Evolutionary conservation across 129 eudicot genomes (phyloP), one percentile per base, ranked within the genome.

Genomic region (Saussurea involucrata): DNA sequence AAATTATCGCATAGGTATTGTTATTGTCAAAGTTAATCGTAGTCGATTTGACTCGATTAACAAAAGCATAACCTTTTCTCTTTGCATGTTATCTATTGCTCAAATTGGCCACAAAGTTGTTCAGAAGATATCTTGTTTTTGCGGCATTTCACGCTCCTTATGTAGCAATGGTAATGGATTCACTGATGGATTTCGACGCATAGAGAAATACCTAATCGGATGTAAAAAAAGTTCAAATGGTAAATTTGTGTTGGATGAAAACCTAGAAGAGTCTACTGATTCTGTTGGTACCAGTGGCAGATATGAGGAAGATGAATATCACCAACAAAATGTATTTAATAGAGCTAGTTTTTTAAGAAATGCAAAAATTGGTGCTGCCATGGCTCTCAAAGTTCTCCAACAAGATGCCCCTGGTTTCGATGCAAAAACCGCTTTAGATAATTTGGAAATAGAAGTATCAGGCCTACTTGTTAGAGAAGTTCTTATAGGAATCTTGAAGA

Each of bases 381-480:
- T 42, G 64, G 84, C 87, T 34, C 81, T 92, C 34, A 80, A 83
- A 69, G 74, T 92, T 57, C 90, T 92, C 63, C 83, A 75, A 58
- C 84, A 87, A 78, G 96, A 92, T 44, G 96, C 88, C 64, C 88
- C 86, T 1, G 97, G 96, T 8, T 87, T 83, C 33, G 89, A 92
- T 83, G 81, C 86, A 27, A 87, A 82, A 78, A 40, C 79, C 0
- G 91, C 87, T 61, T 75, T 92, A 69, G 87, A 81, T 78, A 72
- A 75, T 57, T 69, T 82, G 78, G 70, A 77, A 24, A 15, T 92
- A 5, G 80, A 83, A 46, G 83, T 92, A 32, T 87, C 97, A 11
- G 88, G 90, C 4, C 60, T 86, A 40, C 80, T 94, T 31, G 97
- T 91, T n/a, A 77, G 97, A 34, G 87, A 87, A 63, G 98, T 93